Evolutionary conservation across 225 moss, liverwort and hornwort species (phyloP).

Genomic region (Polytrichum formosum): DNA sequence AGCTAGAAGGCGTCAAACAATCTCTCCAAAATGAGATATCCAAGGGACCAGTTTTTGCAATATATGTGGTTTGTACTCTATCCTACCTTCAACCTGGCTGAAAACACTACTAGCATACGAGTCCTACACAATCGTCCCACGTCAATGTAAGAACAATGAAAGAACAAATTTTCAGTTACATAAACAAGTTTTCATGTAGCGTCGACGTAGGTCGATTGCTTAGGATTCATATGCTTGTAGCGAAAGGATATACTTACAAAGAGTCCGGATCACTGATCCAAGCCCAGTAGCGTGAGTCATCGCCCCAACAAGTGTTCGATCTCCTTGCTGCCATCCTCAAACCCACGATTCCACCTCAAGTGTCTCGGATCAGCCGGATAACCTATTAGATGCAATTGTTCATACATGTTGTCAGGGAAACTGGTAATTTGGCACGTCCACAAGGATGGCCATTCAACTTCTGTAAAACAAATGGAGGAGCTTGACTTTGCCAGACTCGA

Average conservation of each 20-base stretch:
- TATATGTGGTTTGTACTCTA: no score
- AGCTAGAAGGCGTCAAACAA: not conserved
- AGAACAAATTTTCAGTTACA: no score
- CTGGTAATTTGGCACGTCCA: no score
- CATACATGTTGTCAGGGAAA: no score
- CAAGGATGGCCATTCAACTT: no score
- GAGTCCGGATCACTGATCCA: not conserved
- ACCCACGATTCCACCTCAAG: not conserved
- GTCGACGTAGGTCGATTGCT: no score
- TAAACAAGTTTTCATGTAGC: no score
- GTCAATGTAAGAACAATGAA: no score
- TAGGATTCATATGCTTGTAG: no score
- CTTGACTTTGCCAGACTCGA: no score
- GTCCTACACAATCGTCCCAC: no score
- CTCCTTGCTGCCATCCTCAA: not conserved
- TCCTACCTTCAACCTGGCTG: not conserved
- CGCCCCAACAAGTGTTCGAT: not conserved
- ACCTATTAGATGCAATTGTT: not conserved
- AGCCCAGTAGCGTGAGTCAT: not conserved
- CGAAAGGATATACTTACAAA: not conserved
- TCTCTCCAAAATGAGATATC: not conserved
- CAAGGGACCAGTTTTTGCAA: not conserved
- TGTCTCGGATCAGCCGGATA: not conserved
- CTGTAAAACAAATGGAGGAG: no score
- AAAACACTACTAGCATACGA: not conserved